Evolutionary conservation across 371 early-diverging fungal genomes (phyloP), one percentile per base, ranked within the genome.

Genomic region (Rhizopus stolonifer): DNA sequence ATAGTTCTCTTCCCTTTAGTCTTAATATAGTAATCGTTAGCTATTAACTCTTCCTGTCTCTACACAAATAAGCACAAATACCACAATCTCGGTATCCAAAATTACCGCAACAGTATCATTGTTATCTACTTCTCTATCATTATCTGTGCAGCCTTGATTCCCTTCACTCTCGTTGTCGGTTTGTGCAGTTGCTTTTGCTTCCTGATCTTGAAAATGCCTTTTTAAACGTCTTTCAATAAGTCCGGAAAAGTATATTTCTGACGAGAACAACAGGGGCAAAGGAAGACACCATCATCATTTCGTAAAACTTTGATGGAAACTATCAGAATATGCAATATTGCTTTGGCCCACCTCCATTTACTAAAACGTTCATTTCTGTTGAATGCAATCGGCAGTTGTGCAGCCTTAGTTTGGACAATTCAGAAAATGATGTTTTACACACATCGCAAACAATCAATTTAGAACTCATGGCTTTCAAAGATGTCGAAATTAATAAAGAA

Each of bases 391-490:
- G 43, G 49, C 48, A 48, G 49, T 48, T 55, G 50, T 48, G 55
- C 55, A 39, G 48, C 43, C 49, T 48, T 55, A 48, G 55, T 48
- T 55, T 55, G 32, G 55, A 31, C 23, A 48, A 47, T 55, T 48
- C 40, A 55, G 55, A 55, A 48, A 55, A 55, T 55, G 48, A 40
- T 55, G 49, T 47, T 55, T 55, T 48, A 55, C 15, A 45, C 55
- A 55, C 55, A 31, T 55, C 32, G 55, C 55, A 55, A 48, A 17
- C 49, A 55, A 55, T 42, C 49, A 55, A 55, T 55, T 22, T 48
- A 42, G 55, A 55, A 33, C 55, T 48, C 55, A 55, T 55, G 55
- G 43, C 49, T 55, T 55, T n/a, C 43, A 55, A 55, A 55, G 40
- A 55, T 55, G 42, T 54, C 42, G 32, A 55, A 48, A 42, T 55